Evolutionary conservation across 768 basidiomycete genomes (phyloP).

Genomic region (Russula virescens): DNA sequence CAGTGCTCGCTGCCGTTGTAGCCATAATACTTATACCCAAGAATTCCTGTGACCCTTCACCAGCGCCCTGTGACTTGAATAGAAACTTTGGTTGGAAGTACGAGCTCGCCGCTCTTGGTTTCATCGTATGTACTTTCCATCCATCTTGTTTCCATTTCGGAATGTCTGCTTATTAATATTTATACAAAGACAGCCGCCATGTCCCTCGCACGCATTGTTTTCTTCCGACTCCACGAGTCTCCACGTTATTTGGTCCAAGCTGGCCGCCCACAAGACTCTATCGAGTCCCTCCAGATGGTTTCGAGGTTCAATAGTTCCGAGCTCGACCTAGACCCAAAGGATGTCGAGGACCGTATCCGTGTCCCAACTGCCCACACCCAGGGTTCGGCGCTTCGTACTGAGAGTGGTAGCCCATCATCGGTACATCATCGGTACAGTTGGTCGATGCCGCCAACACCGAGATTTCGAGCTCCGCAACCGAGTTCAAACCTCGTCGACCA

Average conservation of each 20-base stretch:
- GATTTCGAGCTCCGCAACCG: neutral
- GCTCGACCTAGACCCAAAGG: slow-evolving; percentile 58
- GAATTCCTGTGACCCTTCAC: slow-evolving; percentile 52
- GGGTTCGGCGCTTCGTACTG: neutral
- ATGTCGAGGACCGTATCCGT: slow-evolving; percentile 50
- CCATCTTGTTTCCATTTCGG: neutral
- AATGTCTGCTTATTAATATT: neutral
- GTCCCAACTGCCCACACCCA: slow-evolving; percentile 5
- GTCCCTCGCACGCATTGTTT: no score
- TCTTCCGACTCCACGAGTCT: no score
- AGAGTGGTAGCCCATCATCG: neutral
- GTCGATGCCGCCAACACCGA: slow-evolving; percentile 9
- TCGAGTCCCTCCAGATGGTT: slow-evolving; percentile 78
- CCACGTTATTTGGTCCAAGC: no score
- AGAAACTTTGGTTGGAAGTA: slow-evolving; percentile 89
- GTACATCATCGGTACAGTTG: neutral
- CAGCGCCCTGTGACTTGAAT: slow-evolving; percentile 55
- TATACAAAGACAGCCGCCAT: no score
- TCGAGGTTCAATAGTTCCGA: slow-evolving; percentile 79
- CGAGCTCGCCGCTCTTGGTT: slow-evolving; percentile 68
- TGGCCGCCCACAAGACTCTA: no score
- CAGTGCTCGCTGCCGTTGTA: no score
- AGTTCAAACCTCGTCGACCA: neutral
- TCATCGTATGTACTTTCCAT: slow-evolving; percentile 56
- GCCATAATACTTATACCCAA: slow-evolving; percentile 75